These are phyloP conservation scores for Phylloporus arenicola DNA, from an alignment of 768 basidiomycete species.

Conservation along the genomic window DNA sequence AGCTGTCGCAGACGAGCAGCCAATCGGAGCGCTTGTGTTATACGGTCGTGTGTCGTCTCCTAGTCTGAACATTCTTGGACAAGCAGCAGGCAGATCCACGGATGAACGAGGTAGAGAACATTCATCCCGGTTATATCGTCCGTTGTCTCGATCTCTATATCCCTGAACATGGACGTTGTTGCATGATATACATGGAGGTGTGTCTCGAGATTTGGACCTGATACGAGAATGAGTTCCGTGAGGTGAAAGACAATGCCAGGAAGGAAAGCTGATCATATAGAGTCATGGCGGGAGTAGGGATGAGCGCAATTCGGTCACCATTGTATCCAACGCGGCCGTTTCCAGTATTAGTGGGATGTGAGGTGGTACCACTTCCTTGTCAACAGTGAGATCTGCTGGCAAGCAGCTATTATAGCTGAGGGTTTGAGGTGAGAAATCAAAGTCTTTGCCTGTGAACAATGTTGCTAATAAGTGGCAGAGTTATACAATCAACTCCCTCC, in stretches of 20 bases:
- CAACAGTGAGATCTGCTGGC: conserved; percentile 1
- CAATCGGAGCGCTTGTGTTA: neutral
- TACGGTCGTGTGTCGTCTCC: neutral
- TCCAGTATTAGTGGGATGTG: conserved; percentile 2
- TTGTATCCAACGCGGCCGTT: neutral
- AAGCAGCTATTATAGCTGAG: conserved; percentile 5
- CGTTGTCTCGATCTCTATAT: conserved; percentile 1
- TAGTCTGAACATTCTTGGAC: neutral
- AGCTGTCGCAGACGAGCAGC: neutral
- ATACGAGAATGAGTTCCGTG: neutral
- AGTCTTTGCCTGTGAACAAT: too few relatives aligned
- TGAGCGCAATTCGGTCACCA: neutral
- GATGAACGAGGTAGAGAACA: neutral
- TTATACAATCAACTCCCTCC: too few relatives aligned
- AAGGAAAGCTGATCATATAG: conserved; percentile 1
- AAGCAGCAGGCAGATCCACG: neutral
- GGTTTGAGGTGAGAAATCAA: too few relatives aligned
- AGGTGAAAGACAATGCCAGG: neutral
- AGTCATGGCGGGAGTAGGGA: neutral
- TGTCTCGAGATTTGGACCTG: neutral
- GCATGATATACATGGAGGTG: conserved; percentile 1
- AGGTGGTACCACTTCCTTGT: neutral
- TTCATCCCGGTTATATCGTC: neutral
- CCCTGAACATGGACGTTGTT: conserved; percentile 1
- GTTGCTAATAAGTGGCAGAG: too few relatives aligned